Base-by-base conservation (phyloP, 371 early-diverging fungal genomes). In the Syncephalis fuscata region DNA sequence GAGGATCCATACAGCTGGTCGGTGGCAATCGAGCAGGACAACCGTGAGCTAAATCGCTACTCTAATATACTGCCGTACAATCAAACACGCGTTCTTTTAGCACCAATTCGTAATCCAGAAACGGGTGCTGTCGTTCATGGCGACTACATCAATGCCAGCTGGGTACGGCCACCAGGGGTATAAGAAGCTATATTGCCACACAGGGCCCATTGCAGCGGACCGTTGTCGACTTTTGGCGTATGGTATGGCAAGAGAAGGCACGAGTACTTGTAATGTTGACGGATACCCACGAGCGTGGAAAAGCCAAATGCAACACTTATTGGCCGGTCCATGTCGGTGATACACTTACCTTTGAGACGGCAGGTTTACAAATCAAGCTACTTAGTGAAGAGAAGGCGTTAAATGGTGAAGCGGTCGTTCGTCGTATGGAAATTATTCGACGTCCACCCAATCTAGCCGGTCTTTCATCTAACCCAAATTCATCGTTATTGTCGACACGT, bases 161-260 rank as follows among this genome's bases (percentile, higher is more conserved):
- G 61, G 49, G 69, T 82, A 26, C 45, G 50, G 26, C 52, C 69
- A 46, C 73, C 74, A 2, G 56, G 54, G 50, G 60, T 37, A 45
- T 52, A 7, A 47, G 55, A 16, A 50, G 54, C 20, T 96, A 88
- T 55, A 90, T 94, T 48, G 87, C 87, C 2, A 76, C 91, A 1
- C 97, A 96, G 61, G 97, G 91, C 0, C 95, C 97, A 7, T 57
- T 88, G 14, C 64, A 65, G 1, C 57, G 68, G 25, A 91, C 93
- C 0, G 54, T 80, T 17, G 63, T 68, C 16, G 91, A 86, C 52
- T 96, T 96, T 53, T 96, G 95, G 94, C 70, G 70, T 22, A 84
- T 92, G 88, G 65, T 83, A 0, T 70, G 77, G 64, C 88, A 94
- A 50, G 74, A 88, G 47, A 47, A 72, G 17, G 64, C 69, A 0